Percentiles rank a stretch among this genome's conserved stretches.
These are phyloP conservation scores for Podosphaera leucotricha DNA, from an alignment of 2,329 filamentous ascomycete species.

Conservation along the genomic window DNA sequence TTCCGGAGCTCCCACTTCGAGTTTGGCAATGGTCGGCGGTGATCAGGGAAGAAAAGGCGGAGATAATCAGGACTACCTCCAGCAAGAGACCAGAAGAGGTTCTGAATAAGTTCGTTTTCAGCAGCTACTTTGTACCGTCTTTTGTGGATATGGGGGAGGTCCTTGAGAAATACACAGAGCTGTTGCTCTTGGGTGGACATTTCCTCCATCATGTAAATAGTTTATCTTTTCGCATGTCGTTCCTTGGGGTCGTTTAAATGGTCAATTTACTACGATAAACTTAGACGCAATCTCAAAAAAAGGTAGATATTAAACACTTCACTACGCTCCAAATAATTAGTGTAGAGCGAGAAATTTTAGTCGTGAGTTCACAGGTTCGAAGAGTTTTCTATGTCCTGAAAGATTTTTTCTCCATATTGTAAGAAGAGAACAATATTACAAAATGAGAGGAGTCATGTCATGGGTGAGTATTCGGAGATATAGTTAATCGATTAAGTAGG, in stretches of 20 bases:
- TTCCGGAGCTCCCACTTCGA: constrained; percentile 53
- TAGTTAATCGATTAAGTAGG: too few relatives aligned
- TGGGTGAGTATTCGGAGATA: too few relatives aligned
- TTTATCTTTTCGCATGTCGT: constrained; percentile 6
- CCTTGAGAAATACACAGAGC: constrained; percentile 62
- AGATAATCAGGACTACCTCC: constrained; percentile 53
- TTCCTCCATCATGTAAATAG: constrained; percentile 21
- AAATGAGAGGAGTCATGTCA: too few relatives aligned
- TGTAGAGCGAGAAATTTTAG: neutral
- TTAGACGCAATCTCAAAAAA: neutral
- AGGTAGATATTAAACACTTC: neutral
- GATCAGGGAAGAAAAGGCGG: constrained; percentile 58
- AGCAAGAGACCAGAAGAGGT: constrained; percentile 72
- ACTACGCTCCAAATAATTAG: neutral
- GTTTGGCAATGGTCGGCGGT: constrained; percentile 30
- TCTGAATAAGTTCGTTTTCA: constrained; percentile 45
- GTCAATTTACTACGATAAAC: neutral
- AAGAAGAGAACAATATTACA: too few relatives aligned
- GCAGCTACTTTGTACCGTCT: constrained; percentile 57
- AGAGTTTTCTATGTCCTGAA: too few relatives aligned
- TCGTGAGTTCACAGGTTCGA: neutral
- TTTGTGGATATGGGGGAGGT: constrained; percentile 47
- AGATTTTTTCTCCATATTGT: too few relatives aligned
- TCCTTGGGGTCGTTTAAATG: neutral
- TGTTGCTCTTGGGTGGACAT: constrained; percentile 51